Evolutionary conservation across 306 rosid genomes (phyloP), one percentile per base, ranked within the genome.

Genomic region (Trichosanthes cucumerina): DNA sequence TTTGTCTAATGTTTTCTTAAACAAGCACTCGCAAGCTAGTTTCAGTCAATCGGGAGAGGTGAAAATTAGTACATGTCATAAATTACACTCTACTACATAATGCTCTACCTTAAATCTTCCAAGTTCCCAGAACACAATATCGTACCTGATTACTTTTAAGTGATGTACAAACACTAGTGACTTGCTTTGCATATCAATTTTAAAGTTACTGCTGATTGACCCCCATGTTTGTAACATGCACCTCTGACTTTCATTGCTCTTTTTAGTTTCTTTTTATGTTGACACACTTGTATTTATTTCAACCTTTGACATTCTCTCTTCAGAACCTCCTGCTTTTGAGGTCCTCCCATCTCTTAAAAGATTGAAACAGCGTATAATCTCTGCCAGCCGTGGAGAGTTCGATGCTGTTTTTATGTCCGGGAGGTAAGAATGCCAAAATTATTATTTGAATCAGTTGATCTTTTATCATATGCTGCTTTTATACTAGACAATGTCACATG

Each of bases 371-470:
- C 90, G 97, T 39, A 82, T 95, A 76, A 79, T 78, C 38, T 93
- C 96, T 18, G 96, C 98, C 52, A 85, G 96, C 78, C 91, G 97
- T 66, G 97, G 97, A 80, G 89, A 88, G 80, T 92, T 92, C 63
- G 89, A 84, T 84, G 93, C 97, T 70, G 93, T 95, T 77, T 89
- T 95, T 79, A 95, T 95, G 98, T 95, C 98, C 56, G 98, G 98
- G 83, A 95, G 98, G 98, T 95, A 84, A 72, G 58, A 68, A 53
- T 41, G 11, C 76, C 34, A 8, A 49, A 75, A 76, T 75, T 38
- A 75, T 73, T 66, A 47, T 78, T 38, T 41, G 36, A 80, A 64
- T 36, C 57, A 26, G 43, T 31, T 60, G 12, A 39, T 44, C 21
- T 26, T 44, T 43, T 6, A 24, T 71, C 38, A 44, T 26, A 46